Evolutionary conservation across 768 basidiomycete species (phyloP).

Genomic region (Tricholoma matsutake): DNA sequence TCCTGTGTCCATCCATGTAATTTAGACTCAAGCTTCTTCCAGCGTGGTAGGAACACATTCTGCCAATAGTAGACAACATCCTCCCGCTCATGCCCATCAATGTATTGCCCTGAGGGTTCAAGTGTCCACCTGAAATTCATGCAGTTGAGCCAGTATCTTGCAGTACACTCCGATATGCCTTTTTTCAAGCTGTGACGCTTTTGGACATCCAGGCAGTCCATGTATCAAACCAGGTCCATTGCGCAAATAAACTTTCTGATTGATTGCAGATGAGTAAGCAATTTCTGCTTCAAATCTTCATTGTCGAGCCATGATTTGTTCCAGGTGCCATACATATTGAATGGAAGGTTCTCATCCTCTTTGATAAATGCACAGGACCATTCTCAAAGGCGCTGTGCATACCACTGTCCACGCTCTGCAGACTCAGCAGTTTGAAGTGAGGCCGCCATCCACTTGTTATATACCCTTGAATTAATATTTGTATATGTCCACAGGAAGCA

Average conservation of each 20-base stretch:
- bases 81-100: background rate
- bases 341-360: background rate
- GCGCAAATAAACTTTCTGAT: constrained; percentile 7
- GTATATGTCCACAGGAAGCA: constrained; percentile 1
- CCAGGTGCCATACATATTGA: background rate
- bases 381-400: background rate
- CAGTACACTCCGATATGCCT: constrained; percentile 19
- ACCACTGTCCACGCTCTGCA: background rate
- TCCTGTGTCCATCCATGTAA: constrained; percentile 13
- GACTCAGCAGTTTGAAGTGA: background rate
- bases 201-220: constrained; percentile 6
- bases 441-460: background rate
- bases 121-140: constrained; percentile 26
- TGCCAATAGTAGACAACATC: constrained; percentile 32
- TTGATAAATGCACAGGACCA: background rate
- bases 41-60: constrained; percentile 19
- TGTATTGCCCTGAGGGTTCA: constrained; percentile 26
- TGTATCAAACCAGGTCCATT: constrained; percentile 9
- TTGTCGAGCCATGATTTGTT: background rate
- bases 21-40: constrained; percentile 10
- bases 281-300: background rate
- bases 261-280: background rate
- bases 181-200: constrained; percentile 9
- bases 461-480: background rate
- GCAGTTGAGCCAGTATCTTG: constrained; percentile 27